A percentile compares a stretch with the other conserved stretches of the same genome.
These are phyloP conservation scores for Ustilago sp. DNA, from an alignment of 1,284 basidiomycete species.

Conservation along the genomic window DNA sequence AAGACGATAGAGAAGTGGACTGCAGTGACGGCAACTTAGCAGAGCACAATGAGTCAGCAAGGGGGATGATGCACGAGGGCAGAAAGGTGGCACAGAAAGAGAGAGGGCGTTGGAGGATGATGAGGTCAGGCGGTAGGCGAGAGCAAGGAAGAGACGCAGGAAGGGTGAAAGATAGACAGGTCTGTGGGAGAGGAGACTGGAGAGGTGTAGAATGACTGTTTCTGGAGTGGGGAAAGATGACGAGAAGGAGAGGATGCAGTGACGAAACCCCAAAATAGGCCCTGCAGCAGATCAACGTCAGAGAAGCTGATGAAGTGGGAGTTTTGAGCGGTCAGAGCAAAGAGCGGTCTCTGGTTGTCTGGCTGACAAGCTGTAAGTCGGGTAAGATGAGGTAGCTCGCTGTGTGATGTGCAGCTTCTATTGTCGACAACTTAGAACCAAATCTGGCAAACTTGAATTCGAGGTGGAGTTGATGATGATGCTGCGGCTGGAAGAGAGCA, in stretches of 20 bases:
- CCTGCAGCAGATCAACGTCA: constrained; percentile 29
- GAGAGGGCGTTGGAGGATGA: constrained; percentile 12
- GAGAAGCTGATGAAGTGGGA: constrained; percentile 6
- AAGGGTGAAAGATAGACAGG: not conserved
- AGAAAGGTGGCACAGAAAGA: not conserved
- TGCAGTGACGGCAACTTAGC: not conserved
- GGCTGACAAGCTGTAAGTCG: not conserved
- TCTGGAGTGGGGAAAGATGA: constrained; percentile 1
- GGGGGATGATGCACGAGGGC: constrained; percentile 6
- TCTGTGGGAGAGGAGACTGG: not conserved
- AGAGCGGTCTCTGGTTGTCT: not conserved
- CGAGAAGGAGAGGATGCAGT: constrained; percentile 10
- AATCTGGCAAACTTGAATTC: not conserved
- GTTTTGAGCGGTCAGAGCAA: not conserved
- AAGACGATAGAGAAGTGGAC: constrained; percentile 7
- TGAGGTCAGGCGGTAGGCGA: constrained; percentile 26
- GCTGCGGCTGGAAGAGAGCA: constrained; percentile 6
- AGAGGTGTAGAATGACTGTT: constrained; percentile 4
- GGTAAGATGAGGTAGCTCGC: not conserved
- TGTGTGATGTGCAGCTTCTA: not conserved
- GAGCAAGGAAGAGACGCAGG: not conserved
- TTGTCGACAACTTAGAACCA: not conserved
- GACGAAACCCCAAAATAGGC: constrained; percentile 20
- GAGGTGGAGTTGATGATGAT: constrained; percentile 1
- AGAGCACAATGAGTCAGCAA: constrained; percentile 15